phyloP scores from a whole-genome alignment of 2,329 filamentous ascomycete species.

The Claviceps capensis region DNA sequence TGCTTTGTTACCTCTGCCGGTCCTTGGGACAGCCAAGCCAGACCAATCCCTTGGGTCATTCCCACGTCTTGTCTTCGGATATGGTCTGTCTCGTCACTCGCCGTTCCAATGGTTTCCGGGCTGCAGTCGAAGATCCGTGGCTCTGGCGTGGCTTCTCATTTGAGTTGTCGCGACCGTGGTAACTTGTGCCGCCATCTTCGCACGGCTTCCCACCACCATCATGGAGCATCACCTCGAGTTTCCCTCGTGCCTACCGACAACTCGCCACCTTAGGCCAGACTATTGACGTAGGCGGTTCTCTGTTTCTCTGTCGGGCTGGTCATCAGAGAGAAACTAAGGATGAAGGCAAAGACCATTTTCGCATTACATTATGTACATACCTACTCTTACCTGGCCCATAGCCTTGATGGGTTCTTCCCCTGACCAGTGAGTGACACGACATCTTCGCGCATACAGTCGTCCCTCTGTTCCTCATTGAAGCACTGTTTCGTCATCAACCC shows the following conservation, averaged over 20 bases:
- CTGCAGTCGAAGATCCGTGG: neutral
- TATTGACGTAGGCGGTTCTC: slow-evolving; percentile 18
- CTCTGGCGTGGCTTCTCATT: neutral
- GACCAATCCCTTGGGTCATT: neutral
- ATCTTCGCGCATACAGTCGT: no score
- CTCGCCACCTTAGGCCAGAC: slow-evolving; percentile 1
- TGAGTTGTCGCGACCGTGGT: neutral
- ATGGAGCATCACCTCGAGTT: slow-evolving; percentile 1
- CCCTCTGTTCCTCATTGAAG: neutral
- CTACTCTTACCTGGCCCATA: no score
- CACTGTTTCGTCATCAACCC: neutral
- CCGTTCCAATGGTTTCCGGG: neutral
- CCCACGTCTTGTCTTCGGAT: neutral
- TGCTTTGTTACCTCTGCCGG: neutral
- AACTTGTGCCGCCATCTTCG: neutral
- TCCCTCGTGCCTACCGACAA: neutral
- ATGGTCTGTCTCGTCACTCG: no score
- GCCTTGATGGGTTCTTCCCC: no score
- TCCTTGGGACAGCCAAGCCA: neutral
- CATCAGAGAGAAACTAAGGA: no score
- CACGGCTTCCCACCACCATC: neutral
- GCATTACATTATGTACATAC: no score
- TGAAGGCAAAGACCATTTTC: no score
- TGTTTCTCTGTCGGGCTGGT: neutral
- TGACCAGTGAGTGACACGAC: no score